Base-by-base conservation (phyloP, 1,284 basidiomycete genomes). In the Pyrrhoderma noxium region DNA sequence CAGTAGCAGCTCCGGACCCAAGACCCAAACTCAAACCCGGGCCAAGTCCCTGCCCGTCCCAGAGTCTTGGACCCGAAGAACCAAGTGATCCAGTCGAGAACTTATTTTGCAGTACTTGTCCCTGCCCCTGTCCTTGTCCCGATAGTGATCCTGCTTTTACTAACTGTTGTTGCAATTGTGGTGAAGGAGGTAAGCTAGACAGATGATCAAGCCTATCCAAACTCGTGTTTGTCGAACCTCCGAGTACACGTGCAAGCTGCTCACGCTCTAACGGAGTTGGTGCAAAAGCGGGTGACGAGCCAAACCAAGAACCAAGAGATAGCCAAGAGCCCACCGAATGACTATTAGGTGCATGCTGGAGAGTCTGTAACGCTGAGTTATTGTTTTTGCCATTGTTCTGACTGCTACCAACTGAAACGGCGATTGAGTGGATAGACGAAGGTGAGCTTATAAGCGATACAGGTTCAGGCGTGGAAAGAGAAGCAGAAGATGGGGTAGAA, bases 201-300 rank as follows among this genome's bases (percentile, higher is more conserved):
- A 52, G 39, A 14, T 36, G 40, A 13, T 47, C 46, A 27, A 54
- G 41, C 14, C 31, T 41, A 18, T 54, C 52, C 14, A 56, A 37
- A 44, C 54, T 56, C 16, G 50, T 45, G 34, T 56, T 56, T 2
- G 38, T 41, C 16, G 50, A 34, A 3, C 54, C 51, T 23, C 50
- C 51, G 11, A 56, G 47, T 31, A 47, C 45, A 50, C 58, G 48
- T 25, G 34, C 44, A 11, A 65, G 57, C 11, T 62, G 61, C 40
- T 63, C 61, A 9, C 63, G 61, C 44, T 65, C 64, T 8, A 61
- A 58, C 8, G 64, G 62, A n/a, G 62, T 63, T 14, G 64, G 64
- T 8, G 62, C 62, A 49, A 65, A 65, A 3, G 64, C 63, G 11
- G 60, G 58, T 21, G 55, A 48, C n/a, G n/a, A n/a, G 19, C 49